Base-by-base conservation (phyloP, 371 early-diverging fungal genomes). In the Mortierella sp. region DNA sequence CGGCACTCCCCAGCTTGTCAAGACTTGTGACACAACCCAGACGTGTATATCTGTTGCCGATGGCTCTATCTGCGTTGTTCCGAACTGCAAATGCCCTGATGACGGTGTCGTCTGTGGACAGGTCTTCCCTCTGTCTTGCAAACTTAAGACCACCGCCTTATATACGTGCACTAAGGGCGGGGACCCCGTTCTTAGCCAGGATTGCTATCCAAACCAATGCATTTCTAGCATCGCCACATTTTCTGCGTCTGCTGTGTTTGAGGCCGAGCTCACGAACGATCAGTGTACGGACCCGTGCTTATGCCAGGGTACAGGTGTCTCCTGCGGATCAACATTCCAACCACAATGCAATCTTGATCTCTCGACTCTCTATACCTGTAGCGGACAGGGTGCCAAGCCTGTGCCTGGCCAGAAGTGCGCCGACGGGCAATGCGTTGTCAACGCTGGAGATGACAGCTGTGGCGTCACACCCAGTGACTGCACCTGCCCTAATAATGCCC, bases 31-130 rank as follows among this genome's bases (percentile, higher is more conserved):
- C 30, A 14, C 43, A 17, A 55, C 56, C 23, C 32, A 49, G 24
- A 9, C 23, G 0, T 58, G 58, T n/a, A n/a, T 49, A 15, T 21
- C 32, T 14, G 8, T 58, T 14, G 19, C 49, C 7, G 58, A 58
- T 31, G 58, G 49, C 3, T 32, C 49, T 15, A 24, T 17, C 26
- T 58, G 58, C 17, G 37, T 17, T 2, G 17, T 6, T 8, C 7
- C 17, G 4, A 49, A 58, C 49, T 58, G 58, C 58, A 58, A 48
- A 39, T 58, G 58, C 27, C 58, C 48, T 11, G 47, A 47, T 14
- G 58, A 58, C 15, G 58, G 58, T 4, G 24, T 24, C 8, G 2
- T 49, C n/a, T 58, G 58, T 26, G 58, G 58, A 12, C 12, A 58
- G 28, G 12, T 37, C 37, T 58, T 58, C 58, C 58, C 58, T 26